Evolutionary conservation across 2,329 filamentous ascomycete species (phyloP), one percentile per base, ranked within the genome.

Genomic region (Fusarium bulbicola): DNA sequence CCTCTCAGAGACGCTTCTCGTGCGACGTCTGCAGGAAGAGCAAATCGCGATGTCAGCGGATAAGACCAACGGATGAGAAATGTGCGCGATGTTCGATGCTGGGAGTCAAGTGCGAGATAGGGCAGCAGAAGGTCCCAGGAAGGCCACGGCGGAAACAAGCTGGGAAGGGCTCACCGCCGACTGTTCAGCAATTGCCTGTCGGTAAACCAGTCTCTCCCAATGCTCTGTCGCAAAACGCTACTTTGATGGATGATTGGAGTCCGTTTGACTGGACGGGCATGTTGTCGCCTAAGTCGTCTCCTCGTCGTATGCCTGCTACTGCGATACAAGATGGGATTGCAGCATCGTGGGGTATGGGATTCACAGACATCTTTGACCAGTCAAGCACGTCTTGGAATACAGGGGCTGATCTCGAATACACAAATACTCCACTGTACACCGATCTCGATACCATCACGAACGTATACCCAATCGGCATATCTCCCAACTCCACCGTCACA

Each of bases 201-300:
- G 3, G 7, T 10, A 1, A 21, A 28, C 3, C 50, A 18, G 24
- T 28, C 2, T 40, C 50, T 39, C 24, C 34, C 0, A 28, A 1
- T 40, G 1, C 20, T 15, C 0, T 54, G 11, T 1, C 26, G 6
- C 50, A 54, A 13, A 40, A 6, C 0, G 4, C 14, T 7, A 2
- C 24, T 18, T n/a, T 40, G 0, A 3, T n/a, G 5, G 50, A 54
- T 13, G 34, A 54, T 18, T 54, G 50, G 50, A 54, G 24, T n/a
- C 50, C 50, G 2, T 54, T 54, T 37, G 50, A 54, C 8, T 54
- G 50, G 50, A 54, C 50, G 11, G 50, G 50, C 24, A 28, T 54
- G 50, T 13, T 54, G 1, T 54, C 50, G 0, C 50, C 50, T 0
- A n/a, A 28, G 3, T 14, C 1, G 0, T 54, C 50, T 11, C 50